Percentiles rank a stretch among this genome's conserved stretches.
Conservation (phyloP, 1,284 basidiomycete genomes). For the Leccinum proliferum region DNA sequence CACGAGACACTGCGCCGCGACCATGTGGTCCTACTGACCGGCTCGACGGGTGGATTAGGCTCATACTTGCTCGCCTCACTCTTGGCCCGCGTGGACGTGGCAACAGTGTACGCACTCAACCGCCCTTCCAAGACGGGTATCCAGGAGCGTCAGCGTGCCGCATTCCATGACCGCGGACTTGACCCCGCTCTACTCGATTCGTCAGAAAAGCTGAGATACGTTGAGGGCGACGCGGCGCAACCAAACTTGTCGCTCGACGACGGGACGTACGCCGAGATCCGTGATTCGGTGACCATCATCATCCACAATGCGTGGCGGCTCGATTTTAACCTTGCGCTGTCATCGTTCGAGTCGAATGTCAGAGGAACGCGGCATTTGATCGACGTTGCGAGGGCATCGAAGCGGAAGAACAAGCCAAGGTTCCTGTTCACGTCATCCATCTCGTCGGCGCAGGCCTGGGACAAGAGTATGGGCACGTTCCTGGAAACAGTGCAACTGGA, state of each 20-base stretch:
- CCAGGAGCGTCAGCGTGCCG: slow-evolving; percentile 21
- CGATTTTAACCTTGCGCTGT: slow-evolving; percentile 32
- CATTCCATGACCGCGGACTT: slow-evolving; percentile 29
- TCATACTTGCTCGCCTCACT: slow-evolving; percentile 24
- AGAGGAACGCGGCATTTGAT: slow-evolving; percentile 25
- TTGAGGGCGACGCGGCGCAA: slow-evolving; percentile 25
- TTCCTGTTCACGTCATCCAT: slow-evolving; percentile 32
- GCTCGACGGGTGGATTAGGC: slow-evolving; percentile 29
- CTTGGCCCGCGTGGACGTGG: slow-evolving; percentile 15
- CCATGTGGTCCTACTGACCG: slow-evolving; percentile 26
- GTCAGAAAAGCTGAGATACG: slow-evolving; percentile 23
- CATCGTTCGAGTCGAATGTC: slow-evolving; percentile 31
- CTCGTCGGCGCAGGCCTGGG: slow-evolving; percentile 20
- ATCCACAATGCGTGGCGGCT: slow-evolving; percentile 12
- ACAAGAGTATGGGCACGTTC: slow-evolving; percentile 10
- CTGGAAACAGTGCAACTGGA: slow-evolving; percentile 20
- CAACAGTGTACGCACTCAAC: slow-evolving; percentile 30
- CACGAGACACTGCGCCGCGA: background rate
- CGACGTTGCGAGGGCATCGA: slow-evolving; percentile 29
- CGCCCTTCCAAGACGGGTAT: slow-evolving; percentile 18
- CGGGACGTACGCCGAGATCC: slow-evolving; percentile 19
- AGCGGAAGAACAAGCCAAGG: slow-evolving; percentile 12
- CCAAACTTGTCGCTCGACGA: slow-evolving; percentile 24
- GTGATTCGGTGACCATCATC: slow-evolving; percentile 22
- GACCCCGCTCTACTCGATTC: slow-evolving; percentile 24